phyloP scores from a whole-genome alignment of 2,329 filamentous ascomycete genomes.

The Fusarium ambrosium region DNA sequence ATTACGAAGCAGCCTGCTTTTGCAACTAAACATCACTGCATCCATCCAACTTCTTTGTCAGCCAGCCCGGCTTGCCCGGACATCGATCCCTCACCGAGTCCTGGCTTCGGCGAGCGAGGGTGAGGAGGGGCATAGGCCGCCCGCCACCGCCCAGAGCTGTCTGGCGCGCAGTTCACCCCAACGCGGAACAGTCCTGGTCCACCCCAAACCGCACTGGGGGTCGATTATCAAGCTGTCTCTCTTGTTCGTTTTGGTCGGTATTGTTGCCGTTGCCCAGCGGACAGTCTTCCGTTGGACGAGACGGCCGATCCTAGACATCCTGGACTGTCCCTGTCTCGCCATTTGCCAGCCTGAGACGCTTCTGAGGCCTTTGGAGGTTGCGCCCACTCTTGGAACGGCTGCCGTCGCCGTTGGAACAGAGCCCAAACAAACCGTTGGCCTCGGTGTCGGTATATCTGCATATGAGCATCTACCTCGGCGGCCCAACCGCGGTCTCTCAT shows the following conservation, averaged over 20 bases:
- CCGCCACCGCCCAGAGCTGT: constrained; percentile 31
- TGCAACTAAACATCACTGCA: constrained; percentile 30
- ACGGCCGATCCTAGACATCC: constrained; percentile 10
- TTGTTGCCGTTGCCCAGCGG: constrained; percentile 43
- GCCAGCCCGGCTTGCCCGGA: constrained; percentile 41
- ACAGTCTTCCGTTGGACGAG: constrained; percentile 35
- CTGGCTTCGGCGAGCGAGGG: constrained; percentile 39
- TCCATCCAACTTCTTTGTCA: constrained; percentile 34
- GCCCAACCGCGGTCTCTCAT: constrained; percentile 43
- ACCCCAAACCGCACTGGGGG: constrained; percentile 37
- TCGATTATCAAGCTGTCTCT: constrained; percentile 37
- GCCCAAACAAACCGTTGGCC: background rate
- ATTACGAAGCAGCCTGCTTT: constrained; percentile 42
- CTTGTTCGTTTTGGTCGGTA: constrained; percentile 31
- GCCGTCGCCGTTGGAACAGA: constrained; percentile 7
- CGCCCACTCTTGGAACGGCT: background rate
- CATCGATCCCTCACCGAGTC: constrained; percentile 44
- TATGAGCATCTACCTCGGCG: constrained; percentile 25
- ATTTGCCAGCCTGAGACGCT: constrained; percentile 3
- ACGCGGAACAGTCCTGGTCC: constrained; percentile 43
- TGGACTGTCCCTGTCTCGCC: background rate
- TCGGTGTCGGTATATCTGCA: constrained; percentile 24
- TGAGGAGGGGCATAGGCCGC: constrained; percentile 19
- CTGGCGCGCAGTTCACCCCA: constrained; percentile 23
- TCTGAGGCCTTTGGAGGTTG: constrained; percentile 10